A percentile compares a stretch with the other conserved stretches of the same genome.
phyloP scores from a whole-genome alignment of 495 filamentous ascomycete genomes.

The Penicillium roqueforti region DNA sequence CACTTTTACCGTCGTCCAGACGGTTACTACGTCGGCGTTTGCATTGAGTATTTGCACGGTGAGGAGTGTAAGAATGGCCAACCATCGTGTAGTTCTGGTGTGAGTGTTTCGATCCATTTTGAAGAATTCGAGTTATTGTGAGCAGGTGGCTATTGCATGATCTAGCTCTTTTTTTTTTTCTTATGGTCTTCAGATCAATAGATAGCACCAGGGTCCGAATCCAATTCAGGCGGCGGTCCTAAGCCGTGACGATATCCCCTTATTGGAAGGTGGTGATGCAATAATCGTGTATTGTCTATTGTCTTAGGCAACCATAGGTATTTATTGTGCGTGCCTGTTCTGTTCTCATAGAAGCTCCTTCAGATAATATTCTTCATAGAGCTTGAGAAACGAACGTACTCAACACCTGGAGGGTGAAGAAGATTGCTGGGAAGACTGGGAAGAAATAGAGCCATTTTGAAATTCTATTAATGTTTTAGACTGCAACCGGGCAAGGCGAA shows the following conservation, averaged over 20 bases:
- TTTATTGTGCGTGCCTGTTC: not conserved
- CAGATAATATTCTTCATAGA: not conserved
- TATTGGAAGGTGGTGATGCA: not conserved
- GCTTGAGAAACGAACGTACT: not conserved
- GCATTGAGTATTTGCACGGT: not conserved
- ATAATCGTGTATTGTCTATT: not conserved
- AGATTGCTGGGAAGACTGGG: not conserved
- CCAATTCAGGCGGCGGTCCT: not conserved
- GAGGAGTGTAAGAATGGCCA: conserved; percentile 2
- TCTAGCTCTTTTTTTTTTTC: not conserved
- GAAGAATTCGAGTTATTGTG: not conserved
- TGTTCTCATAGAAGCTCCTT: not conserved
- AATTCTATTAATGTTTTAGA: conserved; percentile 7
- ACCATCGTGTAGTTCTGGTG: not conserved
- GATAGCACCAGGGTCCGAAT: not conserved
- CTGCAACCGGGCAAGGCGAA: conserved; percentile 7
- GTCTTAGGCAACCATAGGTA: not conserved
- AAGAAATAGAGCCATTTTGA: not conserved
- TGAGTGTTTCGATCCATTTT: not conserved
- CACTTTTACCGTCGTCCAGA: conserved; percentile 17
- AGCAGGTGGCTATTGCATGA: not conserved
- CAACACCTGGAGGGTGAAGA: not conserved
- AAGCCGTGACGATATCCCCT: not conserved
- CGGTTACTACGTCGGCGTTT: conserved; percentile 1
- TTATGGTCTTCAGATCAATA: not conserved